Base-by-base conservation (phyloP, 768 basidiomycete species). In the Gyrodon lividus region DNA sequence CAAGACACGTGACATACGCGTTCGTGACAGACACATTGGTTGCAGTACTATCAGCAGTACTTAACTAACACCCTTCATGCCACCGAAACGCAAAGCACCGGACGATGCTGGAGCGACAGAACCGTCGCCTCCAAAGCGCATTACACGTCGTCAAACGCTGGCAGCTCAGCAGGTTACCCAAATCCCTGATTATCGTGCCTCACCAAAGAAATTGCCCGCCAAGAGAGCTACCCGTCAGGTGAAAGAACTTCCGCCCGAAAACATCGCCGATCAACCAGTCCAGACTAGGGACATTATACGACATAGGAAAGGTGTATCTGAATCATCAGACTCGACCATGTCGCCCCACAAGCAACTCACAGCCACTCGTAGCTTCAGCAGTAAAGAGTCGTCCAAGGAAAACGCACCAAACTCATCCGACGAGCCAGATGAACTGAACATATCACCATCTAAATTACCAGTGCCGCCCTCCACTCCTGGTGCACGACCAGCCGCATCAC, bases 71-170 rank as follows among this genome's bases (percentile, higher is more conserved):
- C 33, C 52, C 46, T 33, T 12, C 22, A 67, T 59, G 57, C 52
- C 55, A 39, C 66, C 71, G 33, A 81, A 79, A 67, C 77, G 78
- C 62, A 81, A 80, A 58, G 63, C 60, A 10, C 42, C 69, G 6
- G 56, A 52, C 19, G 57, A 56, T 26, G 19, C 34, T 26, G 52
- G 60, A 22, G 34, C 48, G 9, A 41, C 53, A 1, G 59, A 61
- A 23, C 56, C 57, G 13, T 65, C 68, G 6, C 63, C 70, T 31
- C 50, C 66, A 30, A 77, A 70, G 50, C 74, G 75, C 14, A 34
- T 43, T n/a, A 67, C 68, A 5, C 65, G 60, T 41, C 67, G 59
- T 41, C 67, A 58, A 55, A 64, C 44, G 34, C 43, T n/a, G 37
- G 14, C 26, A 13, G n/a, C 22, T 31, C 39, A 30, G 16, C 40